Evolutionary conservation across 306 rosid genomes (phyloP), one percentile per base, ranked within the genome.

Genomic region (Mucuna pruriens): DNA sequence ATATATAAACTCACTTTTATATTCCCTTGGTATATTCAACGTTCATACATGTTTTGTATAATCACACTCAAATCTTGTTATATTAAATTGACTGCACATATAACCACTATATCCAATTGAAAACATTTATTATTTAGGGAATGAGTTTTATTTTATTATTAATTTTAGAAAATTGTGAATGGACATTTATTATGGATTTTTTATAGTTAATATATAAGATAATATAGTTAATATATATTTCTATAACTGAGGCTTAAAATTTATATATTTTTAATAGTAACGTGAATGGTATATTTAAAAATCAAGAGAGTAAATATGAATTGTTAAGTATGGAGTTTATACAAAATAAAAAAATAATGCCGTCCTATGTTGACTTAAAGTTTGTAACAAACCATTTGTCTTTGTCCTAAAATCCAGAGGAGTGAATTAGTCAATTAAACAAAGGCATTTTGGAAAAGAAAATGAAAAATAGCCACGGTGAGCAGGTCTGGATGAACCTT

Each of bases 291-390:
- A 2, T 13, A 45, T 44, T 69, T 69, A 0, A 69, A 45, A 23
- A 25, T 45, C 0, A 69, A 69, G 58, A 4, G 3, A 42, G 23
- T 29, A 44, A 77, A 48, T 34, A 11, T 20, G 13, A 49, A 44
- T 4, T 45, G 61, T 61, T 33, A 26, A 15, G 4, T 61, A 29
- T 6, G 2, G 34, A 62, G 62, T 19, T 16, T 19, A 62, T 6
- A 10, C 20, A 45, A 36, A 64, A 26, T 63, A 22, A 11, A 22
- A 10, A 40, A 69, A 34, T 72, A 52, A 74, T 52, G 49, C 20
- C 29, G n/a, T 10, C 60, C 80, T 64, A 65, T 4, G 16, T 74
- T 74, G 84, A 74, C 70, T 40, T 39, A 0, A 63, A 73, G 16
- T 40, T 64, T 54, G 12, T 63, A 63, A 33, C 31, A 3, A 57